Evolutionary conservation across 352 stramenopile species (phyloP), one percentile per base, ranked within the genome.

Genomic region (Globisporangium okanoganense): DNA sequence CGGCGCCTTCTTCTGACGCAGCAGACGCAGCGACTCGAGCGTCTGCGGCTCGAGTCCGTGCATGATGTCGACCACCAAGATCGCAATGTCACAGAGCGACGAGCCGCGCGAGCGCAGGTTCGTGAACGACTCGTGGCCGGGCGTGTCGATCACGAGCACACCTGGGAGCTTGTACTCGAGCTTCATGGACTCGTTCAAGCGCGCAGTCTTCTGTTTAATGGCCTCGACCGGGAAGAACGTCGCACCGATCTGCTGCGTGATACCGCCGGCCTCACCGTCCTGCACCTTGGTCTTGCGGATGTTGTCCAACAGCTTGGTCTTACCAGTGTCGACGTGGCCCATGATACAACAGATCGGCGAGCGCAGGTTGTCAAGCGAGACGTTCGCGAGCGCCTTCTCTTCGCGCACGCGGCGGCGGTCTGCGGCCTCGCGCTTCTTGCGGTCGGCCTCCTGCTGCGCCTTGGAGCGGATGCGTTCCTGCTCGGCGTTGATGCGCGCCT

Each of bases 261-360:
- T 99, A 73, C 97, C 97, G 66, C 97, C 85, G 12, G 85, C 85
- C 69, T 95, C 86, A 22, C 58, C 85, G 62, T 94, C 87, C 81
- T 99, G 97, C 25, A 99, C 97, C 75, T 99, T 99, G 24, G 97
- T 99, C 68, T 94, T 92, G 36, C 97, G 89, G 63, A 99, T 99
- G 71, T 99, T 99, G 76, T 99, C 97, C n/a, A 99, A 75, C 57
- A 99, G 71, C 75, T 99, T 99, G 38, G 97, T 99, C 78, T 99
- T 99, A 67, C 97, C 93, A 13, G 93, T 98, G 71, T 98, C 94
- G 71, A 98, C 94, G 76, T 98, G 94, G n/a, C 94, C 97, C 97
- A 99, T 99, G 70, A 99, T 99, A 73, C 97, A 98, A 52, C 97
- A 98, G 73, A 99, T 99, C n/a, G 97, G 97, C 56, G 94, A 99